These are phyloP conservation scores for Mesotaenium endlicherianum DNA, from an alignment of 139 green algal species.

Conservation along the genomic window DNA sequence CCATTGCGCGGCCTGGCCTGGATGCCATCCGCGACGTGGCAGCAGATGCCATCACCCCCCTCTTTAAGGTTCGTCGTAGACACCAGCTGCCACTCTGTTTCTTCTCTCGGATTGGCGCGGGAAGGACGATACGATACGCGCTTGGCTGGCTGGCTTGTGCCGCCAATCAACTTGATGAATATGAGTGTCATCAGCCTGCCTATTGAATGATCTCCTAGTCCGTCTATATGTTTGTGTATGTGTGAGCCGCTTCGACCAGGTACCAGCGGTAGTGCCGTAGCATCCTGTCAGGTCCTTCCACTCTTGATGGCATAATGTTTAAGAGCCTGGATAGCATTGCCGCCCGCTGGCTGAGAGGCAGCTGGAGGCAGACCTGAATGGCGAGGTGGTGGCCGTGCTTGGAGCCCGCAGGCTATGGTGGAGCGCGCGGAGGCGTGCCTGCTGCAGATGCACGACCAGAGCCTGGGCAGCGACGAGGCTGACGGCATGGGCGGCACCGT, in stretches of 20 bases:
- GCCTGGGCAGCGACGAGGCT: constrained; percentile 23
- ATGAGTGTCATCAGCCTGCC: neutral
- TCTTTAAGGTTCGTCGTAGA: constrained; percentile 31
- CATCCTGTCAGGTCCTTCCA: neutral
- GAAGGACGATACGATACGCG: neutral
- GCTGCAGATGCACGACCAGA: constrained; percentile 50
- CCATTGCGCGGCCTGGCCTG: constrained; percentile 31
- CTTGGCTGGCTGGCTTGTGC: neutral
- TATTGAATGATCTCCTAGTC: neutral
- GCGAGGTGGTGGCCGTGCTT: too few relatives aligned
- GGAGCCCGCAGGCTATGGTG: constrained; percentile 34
- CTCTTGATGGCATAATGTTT: too few relatives aligned
- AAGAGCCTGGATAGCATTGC: too few relatives aligned
- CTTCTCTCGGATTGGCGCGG: neutral
- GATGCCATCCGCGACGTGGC: constrained; percentile 56
- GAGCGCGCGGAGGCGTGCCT: constrained; percentile 38
- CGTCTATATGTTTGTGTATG: neutral
- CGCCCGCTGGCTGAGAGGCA: too few relatives aligned
- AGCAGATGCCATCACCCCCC: constrained; percentile 11
- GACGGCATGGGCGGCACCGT: constrained; percentile 54
- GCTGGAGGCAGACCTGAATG: too few relatives aligned
- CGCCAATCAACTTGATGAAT: neutral
- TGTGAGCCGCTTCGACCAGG: neutral
- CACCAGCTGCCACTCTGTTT: neutral
- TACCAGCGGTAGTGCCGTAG: neutral